Percentiles rank a stretch among this genome's conserved stretches.
These are phyloP conservation scores for Geotrichum aggregatum DNA, from an alignment of 1,139 yeast genomes.

Conservation along the genomic window DNA sequence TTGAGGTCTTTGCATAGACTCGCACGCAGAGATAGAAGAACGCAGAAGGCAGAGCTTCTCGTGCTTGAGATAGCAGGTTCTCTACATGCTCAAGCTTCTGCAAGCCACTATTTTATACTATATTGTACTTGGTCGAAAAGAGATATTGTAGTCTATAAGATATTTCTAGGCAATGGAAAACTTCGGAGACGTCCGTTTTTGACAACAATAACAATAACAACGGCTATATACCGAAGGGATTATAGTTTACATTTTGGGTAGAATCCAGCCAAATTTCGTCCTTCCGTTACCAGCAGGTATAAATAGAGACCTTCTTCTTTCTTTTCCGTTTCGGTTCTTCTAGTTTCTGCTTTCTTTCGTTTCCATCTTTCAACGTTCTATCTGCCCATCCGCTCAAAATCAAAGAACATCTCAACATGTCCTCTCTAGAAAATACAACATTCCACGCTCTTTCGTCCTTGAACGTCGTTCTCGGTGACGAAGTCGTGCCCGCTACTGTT, in stretches of 20 bases:
- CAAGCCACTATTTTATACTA: too few relatives aligned
- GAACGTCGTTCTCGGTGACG: conserved; percentile 53
- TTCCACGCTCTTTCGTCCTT: conserved; percentile 56
- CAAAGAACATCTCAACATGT: too few relatives aligned
- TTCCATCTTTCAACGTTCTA: background rate
- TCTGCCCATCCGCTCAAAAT: background rate
- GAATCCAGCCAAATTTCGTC: background rate
- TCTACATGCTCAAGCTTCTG: too few relatives aligned
- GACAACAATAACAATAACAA: background rate
- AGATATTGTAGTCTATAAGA: too few relatives aligned
- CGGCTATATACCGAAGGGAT: background rate
- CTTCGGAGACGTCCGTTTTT: conserved; percentile 1
- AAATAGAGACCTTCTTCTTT: background rate
- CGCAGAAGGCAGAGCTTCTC: too few relatives aligned
- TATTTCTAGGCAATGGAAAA: too few relatives aligned
- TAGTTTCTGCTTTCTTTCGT: background rate
- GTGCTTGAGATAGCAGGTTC: too few relatives aligned
- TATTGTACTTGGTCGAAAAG: too few relatives aligned
- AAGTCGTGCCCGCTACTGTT: conserved; percentile 60
- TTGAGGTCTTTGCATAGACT: too few relatives aligned
- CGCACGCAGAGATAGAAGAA: too few relatives aligned
- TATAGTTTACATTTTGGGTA: background rate
- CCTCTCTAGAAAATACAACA: conserved; percentile 1
- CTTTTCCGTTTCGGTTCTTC: background rate
- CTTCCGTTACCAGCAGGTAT: background rate